Evolutionary conservation across 2,329 filamentous ascomycete genomes (phyloP), one percentile per base, ranked within the genome.

Genomic region (Cladosporium sp.): DNA sequence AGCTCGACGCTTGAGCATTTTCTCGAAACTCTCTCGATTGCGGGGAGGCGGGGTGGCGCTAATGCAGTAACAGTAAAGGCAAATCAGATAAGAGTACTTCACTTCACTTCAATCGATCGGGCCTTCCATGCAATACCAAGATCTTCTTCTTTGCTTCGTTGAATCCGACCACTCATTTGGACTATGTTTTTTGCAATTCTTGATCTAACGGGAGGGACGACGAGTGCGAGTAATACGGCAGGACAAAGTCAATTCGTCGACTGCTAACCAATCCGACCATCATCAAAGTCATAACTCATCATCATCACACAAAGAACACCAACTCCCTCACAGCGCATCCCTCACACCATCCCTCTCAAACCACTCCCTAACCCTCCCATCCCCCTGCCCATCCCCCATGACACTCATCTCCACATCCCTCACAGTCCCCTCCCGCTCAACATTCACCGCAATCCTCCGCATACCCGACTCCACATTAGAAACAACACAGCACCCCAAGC

Each of bases 401-500:
- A 63, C 51, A 56, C 60, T 63, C 34, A 56, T 30, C 49, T 63
- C 60, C 16, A 63, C 60, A 30, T 63, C 60, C 26, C 60, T 54
- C 34, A 36, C 59, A 26, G 59, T 49, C 5, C 28, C 58, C 30
- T 51, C 43, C 26, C 30, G 23, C n/a, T 61, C 46, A 28, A 32
- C 23, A 18, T 61, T 28, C 14, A 8, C 18, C 2, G n/a, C 59
- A 26, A 62, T 16, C 32, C 48, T 54, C 23, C 48, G 23, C 7
- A 61, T 53, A 2, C 60, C 60, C 65, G 63, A 66, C 63, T 68
- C 69, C n/a, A 68, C 60, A 48, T 67, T 69, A 21, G 57, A 64
- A n/a, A 68, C 59, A 23, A 70, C 67, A 58, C 60, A 63, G 10
- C 60, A 69, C 54, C 18, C 56, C 62, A 49, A 67, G 49, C 39